Percentiles rank a stretch among this genome's conserved stretches.
Evolutionary conservation across 371 early-diverging fungal species (phyloP).

Genomic region (Mortierella sp.): DNA sequence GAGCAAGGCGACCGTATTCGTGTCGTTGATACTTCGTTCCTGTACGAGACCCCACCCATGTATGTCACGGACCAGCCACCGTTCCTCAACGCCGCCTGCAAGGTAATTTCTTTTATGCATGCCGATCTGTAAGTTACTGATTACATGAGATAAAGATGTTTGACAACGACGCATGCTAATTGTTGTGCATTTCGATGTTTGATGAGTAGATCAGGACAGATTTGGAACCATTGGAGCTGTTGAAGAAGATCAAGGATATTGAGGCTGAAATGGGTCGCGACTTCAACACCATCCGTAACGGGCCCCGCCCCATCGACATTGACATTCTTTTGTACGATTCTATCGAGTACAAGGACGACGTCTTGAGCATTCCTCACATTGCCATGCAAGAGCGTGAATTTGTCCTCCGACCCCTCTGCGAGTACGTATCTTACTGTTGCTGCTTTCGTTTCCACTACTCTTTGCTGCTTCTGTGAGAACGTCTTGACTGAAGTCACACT

Average conservation of each 20-base stretch:
- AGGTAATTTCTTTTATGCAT: constrained; percentile 62
- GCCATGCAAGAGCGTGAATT: constrained; percentile 94
- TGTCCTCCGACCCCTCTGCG: constrained; percentile 94
- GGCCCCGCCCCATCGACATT: constrained; percentile 94
- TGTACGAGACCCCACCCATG: constrained; percentile 98
- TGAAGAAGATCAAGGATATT: constrained; percentile 86
- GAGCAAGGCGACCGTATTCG: constrained; percentile 64
- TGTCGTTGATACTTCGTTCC: constrained; percentile 93
- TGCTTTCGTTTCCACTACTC: neutral
- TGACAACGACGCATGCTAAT: constrained; percentile 3
- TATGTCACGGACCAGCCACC: constrained; percentile 93
- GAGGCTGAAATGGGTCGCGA: constrained; percentile 89
- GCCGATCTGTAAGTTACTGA: constrained; percentile 10
- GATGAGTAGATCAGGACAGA: constrained; percentile 72
- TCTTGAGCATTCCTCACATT: constrained; percentile 91
- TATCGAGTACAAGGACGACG: constrained; percentile 76
- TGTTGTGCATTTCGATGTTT: neutral
- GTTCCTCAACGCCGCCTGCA: constrained; percentile 93
- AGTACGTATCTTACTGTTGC: constrained; percentile 65
- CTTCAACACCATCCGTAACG: constrained; percentile 79
- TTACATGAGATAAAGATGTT: neutral
- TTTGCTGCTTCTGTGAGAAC: constrained; percentile 1
- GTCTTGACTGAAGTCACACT: neutral
- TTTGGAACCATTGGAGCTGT: constrained; percentile 80
- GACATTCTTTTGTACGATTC: constrained; percentile 95